Evolutionary conservation across 2,329 filamentous ascomycete species (phyloP).

Genomic region (Scopulariopsis brevicaulis): DNA sequence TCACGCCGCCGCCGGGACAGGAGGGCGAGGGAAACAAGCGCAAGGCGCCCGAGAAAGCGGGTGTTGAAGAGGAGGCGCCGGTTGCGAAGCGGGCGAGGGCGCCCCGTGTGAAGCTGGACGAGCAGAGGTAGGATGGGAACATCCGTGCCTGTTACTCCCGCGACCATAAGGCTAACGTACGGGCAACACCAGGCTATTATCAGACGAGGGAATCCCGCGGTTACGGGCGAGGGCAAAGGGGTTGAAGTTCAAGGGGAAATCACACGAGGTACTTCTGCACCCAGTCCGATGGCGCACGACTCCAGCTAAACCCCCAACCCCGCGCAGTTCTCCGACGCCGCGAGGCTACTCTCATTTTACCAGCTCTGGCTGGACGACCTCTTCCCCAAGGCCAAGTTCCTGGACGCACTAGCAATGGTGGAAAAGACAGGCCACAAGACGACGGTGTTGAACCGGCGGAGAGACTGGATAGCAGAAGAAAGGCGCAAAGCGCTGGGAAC

Average conservation of each 20-base stretch:
- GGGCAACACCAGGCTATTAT: constrained; percentile 52
- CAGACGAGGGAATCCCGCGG: constrained; percentile 71
- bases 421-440: constrained; percentile 89
- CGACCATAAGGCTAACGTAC: neutral
- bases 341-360: constrained; percentile 76
- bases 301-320: neutral
- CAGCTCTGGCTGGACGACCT: constrained; percentile 95
- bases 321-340: constrained; percentile 68
- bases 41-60: constrained; percentile 41
- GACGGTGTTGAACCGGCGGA: constrained; percentile 60
- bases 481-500: constrained; percentile 36
- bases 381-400: constrained; percentile 88
- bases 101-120: constrained; percentile 79
- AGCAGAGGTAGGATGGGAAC: constrained; percentile 45
- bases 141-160: neutral
- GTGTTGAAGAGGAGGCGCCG: constrained; percentile 79
- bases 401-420: constrained; percentile 79
- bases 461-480: constrained; percentile 74
- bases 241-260: constrained; percentile 81
- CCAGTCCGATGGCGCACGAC: neutral
- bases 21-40: constrained; percentile 27
- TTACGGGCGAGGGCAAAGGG: constrained; percentile 60
- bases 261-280: constrained; percentile 58
- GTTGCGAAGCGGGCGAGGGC: constrained; percentile 61
- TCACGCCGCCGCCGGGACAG: constrained; percentile 19